phyloP scores from a whole-genome alignment of 345 rosid genomes.

The Camelina hispida region DNA sequence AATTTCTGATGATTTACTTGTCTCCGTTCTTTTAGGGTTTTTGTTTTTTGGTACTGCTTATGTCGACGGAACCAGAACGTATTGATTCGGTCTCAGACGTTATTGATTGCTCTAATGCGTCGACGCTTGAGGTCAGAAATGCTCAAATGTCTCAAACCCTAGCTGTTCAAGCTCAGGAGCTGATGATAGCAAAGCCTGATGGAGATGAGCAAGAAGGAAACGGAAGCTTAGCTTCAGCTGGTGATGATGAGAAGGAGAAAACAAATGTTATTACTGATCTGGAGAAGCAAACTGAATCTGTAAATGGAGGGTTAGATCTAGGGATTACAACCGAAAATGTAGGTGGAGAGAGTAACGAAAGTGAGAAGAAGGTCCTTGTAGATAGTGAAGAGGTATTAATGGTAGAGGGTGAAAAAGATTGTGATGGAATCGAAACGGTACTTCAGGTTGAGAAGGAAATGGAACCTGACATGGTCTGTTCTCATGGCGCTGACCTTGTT shows the following conservation, averaged over 20 bases:
- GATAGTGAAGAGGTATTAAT: conserved; percentile 27
- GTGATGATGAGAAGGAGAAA: conserved; percentile 29
- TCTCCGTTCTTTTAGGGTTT: conserved; percentile 42
- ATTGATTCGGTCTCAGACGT: background rate
- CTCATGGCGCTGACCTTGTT: no score
- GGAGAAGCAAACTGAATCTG: conserved; percentile 28
- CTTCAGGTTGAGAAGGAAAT: conserved; percentile 19
- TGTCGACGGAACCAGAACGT: conserved; percentile 34
- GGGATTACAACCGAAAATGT: conserved; percentile 21
- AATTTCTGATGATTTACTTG: conserved; percentile 18
- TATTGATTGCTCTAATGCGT: background rate
- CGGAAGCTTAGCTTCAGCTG: conserved; percentile 15
- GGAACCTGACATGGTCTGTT: no score
- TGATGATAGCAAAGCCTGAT: background rate
- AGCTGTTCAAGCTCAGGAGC: conserved; percentile 38
- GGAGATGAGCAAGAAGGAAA: conserved; percentile 10
- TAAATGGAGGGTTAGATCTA: conserved; percentile 35
- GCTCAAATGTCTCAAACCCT: conserved; percentile 32
- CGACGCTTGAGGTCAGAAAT: conserved; percentile 7
- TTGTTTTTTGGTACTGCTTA: conserved; percentile 14
- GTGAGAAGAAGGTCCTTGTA: conserved; percentile 26
- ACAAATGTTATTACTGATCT: conserved; percentile 12
- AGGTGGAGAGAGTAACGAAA: conserved; percentile 6
- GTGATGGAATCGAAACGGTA: conserved; percentile 9
- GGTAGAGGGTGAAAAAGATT: conserved; percentile 28